Conservation (phyloP, 106 monocot genomes). For the Iris macrosiphon region DNA sequence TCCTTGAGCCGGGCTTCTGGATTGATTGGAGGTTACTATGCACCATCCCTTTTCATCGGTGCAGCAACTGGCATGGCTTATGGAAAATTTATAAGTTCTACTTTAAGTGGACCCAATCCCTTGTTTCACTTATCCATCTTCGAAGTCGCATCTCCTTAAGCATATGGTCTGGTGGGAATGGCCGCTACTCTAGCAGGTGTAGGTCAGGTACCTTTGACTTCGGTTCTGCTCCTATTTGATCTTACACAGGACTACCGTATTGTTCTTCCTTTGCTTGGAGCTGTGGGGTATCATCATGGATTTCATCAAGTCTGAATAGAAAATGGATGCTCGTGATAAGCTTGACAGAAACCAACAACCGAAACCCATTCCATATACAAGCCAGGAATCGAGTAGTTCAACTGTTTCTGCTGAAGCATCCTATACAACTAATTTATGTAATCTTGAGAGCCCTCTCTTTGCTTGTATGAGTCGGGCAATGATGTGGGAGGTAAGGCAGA, state of each 20-base stretch:
- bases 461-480: slow-evolving; percentile 38
- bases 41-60: slow-evolving; percentile 96
- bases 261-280: slow-evolving; percentile 87
- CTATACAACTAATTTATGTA: slow-evolving; percentile 29
- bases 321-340: slow-evolving; percentile 16
- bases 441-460: slow-evolving; percentile 76
- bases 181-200: slow-evolving; percentile 95
- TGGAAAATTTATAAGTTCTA: slow-evolving; percentile 53
- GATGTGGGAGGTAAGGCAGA: slow-evolving; percentile 20
- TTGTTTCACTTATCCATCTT: slow-evolving; percentile 43
- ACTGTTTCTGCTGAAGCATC: slow-evolving; percentile 8
- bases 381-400: not conserved
- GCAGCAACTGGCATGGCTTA: slow-evolving; percentile 98
- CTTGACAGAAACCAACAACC: slow-evolving; percentile 11
- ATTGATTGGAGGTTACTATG: slow-evolving; percentile 94
- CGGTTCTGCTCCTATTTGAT: slow-evolving; percentile 91
- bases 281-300: slow-evolving; percentile 92
- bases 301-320: slow-evolving; percentile 49
- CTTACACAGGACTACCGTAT: slow-evolving; percentile 91
- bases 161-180: slow-evolving; percentile 99
- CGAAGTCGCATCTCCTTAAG: slow-evolving; percentile 94
- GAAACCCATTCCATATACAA: slow-evolving; percentile 2
- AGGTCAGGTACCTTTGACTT: slow-evolving; percentile 86
- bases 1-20: slow-evolving; percentile 78
- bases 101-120: slow-evolving; percentile 42